phyloP scores from a whole-genome alignment of 1,284 basidiomycete species.

The Anthracocystis setariae region DNA sequence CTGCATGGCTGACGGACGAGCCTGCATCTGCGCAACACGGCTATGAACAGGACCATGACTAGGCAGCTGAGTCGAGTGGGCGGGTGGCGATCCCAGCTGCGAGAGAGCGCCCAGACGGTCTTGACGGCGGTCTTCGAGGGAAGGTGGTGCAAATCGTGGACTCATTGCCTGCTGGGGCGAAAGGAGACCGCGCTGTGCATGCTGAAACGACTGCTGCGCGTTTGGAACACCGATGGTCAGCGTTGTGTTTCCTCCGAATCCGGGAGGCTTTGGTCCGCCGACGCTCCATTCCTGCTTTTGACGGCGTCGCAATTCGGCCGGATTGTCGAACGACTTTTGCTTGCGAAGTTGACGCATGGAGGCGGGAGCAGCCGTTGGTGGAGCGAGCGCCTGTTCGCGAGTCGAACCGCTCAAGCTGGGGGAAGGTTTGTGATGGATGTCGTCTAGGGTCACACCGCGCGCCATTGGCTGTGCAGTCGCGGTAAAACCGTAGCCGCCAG shows the following conservation, averaged over 20 bases:
- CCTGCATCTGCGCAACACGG: conserved; percentile 23
- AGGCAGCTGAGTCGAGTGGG: conserved; percentile 8
- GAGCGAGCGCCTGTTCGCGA: background rate
- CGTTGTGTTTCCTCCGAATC: conserved; percentile 20
- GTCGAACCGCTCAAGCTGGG: background rate
- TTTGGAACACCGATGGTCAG: conserved; percentile 40
- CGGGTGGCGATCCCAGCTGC: conserved; percentile 8
- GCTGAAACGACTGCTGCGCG: conserved; percentile 14
- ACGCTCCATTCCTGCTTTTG: conserved; percentile 46
- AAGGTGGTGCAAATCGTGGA: conserved; percentile 8
- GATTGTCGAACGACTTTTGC: conserved; percentile 50
- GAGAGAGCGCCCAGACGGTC: background rate
- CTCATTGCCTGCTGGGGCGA: conserved; percentile 26
- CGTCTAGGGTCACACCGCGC: conserved; percentile 24
- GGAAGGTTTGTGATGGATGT: conserved; percentile 38
- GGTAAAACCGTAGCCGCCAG: conserved; percentile 23
- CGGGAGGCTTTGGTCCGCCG: conserved; percentile 32
- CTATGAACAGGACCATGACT: conserved; percentile 6
- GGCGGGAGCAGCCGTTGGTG: background rate
- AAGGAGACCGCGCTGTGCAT: conserved; percentile 8
- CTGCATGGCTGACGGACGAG: conserved; percentile 19
- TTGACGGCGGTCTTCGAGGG: conserved; percentile 20
- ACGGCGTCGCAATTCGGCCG: conserved; percentile 40
- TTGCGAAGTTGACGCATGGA: conserved; percentile 39
- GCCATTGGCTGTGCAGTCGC: conserved; percentile 4